Conservation (phyloP, 106 monocot genomes). For the Acorus calamus region DNA sequence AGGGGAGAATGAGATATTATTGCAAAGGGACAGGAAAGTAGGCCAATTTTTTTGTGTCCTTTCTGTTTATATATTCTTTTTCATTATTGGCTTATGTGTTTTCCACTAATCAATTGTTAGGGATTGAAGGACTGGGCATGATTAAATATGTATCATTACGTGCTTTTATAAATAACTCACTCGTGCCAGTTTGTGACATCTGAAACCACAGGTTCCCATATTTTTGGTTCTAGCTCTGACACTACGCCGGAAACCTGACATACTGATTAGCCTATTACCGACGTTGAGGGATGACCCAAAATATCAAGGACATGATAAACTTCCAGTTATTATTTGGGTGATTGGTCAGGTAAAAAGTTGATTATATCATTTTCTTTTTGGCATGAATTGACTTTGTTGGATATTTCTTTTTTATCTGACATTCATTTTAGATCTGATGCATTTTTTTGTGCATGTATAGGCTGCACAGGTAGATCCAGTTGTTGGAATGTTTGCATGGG, state of each 20-base stretch:
- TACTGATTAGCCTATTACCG: conserved; percentile 51
- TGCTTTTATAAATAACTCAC: no score
- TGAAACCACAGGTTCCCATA: conserved; percentile 65
- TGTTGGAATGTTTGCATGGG: conserved; percentile 33
- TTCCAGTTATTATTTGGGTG: conserved; percentile 72
- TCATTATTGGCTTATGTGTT: no score
- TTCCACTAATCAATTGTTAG: no score
- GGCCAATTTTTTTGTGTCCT: no score
- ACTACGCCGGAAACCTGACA: conserved; percentile 75
- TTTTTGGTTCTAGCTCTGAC: conserved; percentile 81
- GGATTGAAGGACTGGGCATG: no score
- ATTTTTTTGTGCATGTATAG: conserved; percentile 18
- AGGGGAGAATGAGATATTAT: no score
- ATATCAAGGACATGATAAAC: conserved; percentile 81
- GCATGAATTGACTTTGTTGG: neutral
- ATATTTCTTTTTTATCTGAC: neutral
- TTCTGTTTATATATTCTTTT: no score
- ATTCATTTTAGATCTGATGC: neutral
- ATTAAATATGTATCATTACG: no score
- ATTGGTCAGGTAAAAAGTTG: conserved; percentile 59
- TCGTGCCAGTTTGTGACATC: neutral
- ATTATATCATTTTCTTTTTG: neutral
- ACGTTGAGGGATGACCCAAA: conserved; percentile 62
- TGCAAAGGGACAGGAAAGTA: no score
- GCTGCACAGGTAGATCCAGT: conserved; percentile 53